These are phyloP conservation scores for Eucalyptus erythrocorys DNA, from an alignment of 345 rosid species.

Conservation along the genomic window DNA sequence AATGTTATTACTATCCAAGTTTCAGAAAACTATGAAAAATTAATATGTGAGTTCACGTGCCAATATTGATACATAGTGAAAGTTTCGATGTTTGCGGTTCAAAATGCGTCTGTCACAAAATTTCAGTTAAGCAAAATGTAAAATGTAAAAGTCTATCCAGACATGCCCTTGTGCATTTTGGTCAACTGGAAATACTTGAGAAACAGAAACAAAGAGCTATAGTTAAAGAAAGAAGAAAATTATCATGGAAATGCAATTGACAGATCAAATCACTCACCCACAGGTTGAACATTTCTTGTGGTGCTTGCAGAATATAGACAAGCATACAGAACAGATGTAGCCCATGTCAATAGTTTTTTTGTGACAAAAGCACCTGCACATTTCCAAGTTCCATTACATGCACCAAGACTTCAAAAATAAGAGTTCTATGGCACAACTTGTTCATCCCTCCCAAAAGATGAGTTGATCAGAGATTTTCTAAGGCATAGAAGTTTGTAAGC, in stretches of 20 bases:
- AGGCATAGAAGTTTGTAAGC: not conserved
- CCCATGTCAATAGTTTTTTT: conserved; percentile 95
- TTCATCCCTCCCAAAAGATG: not conserved
- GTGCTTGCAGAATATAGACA: conserved; percentile 89
- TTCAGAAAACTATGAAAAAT: not conserved
- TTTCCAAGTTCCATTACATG: not conserved
- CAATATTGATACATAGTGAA: not conserved
- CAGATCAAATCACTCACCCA: conserved; percentile 40
- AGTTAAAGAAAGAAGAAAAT: not conserved
- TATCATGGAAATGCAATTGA: not conserved
- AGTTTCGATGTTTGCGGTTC: not conserved
- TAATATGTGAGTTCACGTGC: not conserved
- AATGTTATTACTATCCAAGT: not conserved
- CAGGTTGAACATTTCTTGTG: conserved; percentile 91
- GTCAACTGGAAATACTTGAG: not conserved
- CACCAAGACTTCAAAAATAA: not conserved
- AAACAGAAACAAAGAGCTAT: not conserved
- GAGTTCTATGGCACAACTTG: not conserved
- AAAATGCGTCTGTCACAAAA: not conserved
- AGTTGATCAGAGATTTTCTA: not conserved
- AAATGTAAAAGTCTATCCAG: not conserved
- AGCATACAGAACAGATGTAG: conserved; percentile 85
- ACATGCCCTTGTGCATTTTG: not conserved
- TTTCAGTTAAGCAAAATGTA: not conserved
- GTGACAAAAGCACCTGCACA: conserved; percentile 91